Evolutionary conservation across 202 grass and related monocot species (phyloP).

Genomic region (Alloteropsis angusta): DNA sequence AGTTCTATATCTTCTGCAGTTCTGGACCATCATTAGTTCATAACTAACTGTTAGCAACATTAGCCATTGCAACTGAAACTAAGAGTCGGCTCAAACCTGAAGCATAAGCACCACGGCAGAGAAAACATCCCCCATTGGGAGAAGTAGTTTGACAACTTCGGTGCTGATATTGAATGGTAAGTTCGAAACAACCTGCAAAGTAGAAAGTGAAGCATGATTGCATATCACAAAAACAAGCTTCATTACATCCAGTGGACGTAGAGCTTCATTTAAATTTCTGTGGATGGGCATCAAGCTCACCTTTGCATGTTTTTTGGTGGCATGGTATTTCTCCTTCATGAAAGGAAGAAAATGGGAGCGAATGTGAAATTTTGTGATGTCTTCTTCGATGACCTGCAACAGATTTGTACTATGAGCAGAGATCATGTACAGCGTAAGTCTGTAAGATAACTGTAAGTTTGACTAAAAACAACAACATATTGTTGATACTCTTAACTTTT

Average conservation of each 20-base stretch:
- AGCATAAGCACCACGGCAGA: constrained; percentile 80
- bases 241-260: background rate
- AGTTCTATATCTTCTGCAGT: background rate
- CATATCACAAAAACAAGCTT: background rate
- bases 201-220: constrained; percentile 3
- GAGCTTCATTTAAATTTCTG: background rate
- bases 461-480: background rate
- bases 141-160: constrained; percentile 82
- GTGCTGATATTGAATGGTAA: constrained; percentile 96
- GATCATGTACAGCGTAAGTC: background rate
- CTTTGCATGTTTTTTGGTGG: constrained; percentile 51
- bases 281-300: constrained; percentile 25
- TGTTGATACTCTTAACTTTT: background rate
- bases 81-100: constrained; percentile 51
- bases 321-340: constrained; percentile 42
- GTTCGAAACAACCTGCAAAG: constrained; percentile 82
- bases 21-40: background rate
- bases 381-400: constrained; percentile 67
- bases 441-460: background rate
- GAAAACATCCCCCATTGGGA: constrained; percentile 94
- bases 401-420: constrained; percentile 7
- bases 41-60: background rate
- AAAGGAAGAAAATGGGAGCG: constrained; percentile 68
- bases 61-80: background rate
- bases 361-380: constrained; percentile 83